Evolutionary conservation across 192 early-diverging fungal species (phyloP).

Genomic region (Dissophora globulifera): DNA sequence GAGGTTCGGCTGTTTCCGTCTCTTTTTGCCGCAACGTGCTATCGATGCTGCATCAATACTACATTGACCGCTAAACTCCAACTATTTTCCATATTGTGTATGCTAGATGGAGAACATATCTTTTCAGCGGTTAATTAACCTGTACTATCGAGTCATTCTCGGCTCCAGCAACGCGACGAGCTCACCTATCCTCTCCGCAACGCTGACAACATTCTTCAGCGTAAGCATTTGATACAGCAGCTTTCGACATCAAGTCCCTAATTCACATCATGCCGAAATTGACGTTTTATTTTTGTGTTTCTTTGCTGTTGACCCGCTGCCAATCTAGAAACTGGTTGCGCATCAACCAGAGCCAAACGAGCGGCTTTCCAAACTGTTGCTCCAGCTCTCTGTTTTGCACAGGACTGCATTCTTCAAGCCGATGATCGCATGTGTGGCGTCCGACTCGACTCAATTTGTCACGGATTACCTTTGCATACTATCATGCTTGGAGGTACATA

Average conservation of each 20-base stretch:
- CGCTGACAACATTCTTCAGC: constrained; percentile 57
- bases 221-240: constrained; percentile 41
- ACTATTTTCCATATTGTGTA: neutral
- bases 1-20: constrained; percentile 15
- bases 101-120: constrained; percentile 24
- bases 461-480: constrained; percentile 55
- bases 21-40: neutral
- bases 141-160: constrained; percentile 36
- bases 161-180: constrained; percentile 32
- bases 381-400: constrained; percentile 48
- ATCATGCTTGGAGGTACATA: constrained; percentile 53
- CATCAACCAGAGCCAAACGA: constrained; percentile 52
- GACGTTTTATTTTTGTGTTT: neutral
- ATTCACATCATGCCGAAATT: no score
- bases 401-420: constrained; percentile 60
- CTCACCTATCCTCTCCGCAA: constrained; percentile 51
- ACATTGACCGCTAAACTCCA: no score
- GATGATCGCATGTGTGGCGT: constrained; percentile 65
- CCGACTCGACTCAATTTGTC: constrained; percentile 56
- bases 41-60: no score
- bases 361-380: constrained; percentile 49
- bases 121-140: constrained; percentile 16
- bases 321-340: constrained; percentile 41
- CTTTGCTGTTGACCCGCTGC: neutral
- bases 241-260: no score